phyloP scores from a whole-genome alignment of 2,329 filamentous ascomycete species.

The Sporothrix pallida region DNA sequence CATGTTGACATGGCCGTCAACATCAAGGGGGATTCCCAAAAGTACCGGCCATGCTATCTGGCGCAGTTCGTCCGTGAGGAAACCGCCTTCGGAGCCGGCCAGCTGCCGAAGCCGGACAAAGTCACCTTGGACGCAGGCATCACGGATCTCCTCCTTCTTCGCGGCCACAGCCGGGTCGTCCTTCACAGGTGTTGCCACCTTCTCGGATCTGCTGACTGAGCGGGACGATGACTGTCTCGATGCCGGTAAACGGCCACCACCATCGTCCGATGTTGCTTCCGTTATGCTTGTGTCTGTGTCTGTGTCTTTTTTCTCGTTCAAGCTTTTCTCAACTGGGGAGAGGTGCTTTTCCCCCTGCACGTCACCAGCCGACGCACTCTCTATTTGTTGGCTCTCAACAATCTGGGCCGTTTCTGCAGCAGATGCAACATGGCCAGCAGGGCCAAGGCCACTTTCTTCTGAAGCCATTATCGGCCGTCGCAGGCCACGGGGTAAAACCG shows the following conservation, averaged over 20 bases:
- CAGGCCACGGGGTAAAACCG: background rate
- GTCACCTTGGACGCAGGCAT: conserved; percentile 66
- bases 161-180: conserved; percentile 14
- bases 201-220: conserved; percentile 19
- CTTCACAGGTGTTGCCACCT: conserved; percentile 4
- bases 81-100: conserved; percentile 69
- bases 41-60: conserved; percentile 73
- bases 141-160: conserved; percentile 57
- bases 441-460: background rate
- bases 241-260: background rate
- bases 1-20: conserved; percentile 25
- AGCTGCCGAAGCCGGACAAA: conserved; percentile 61
- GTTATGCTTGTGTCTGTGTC: background rate
- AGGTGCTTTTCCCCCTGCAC: background rate
- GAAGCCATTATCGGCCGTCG: background rate
- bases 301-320: conserved; percentile 17
- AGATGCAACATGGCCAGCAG: background rate
- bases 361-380: background rate
- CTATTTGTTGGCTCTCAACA: background rate
- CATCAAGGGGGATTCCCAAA: conserved; percentile 49
- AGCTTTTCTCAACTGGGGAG: background rate
- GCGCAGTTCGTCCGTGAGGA: conserved; percentile 71
- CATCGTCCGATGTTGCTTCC: background rate
- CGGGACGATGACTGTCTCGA: background rate
- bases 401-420: background rate